Evolutionary conservation across 2,329 filamentous ascomycete genomes (phyloP).

Genomic region (Cladosporium sp.): DNA sequence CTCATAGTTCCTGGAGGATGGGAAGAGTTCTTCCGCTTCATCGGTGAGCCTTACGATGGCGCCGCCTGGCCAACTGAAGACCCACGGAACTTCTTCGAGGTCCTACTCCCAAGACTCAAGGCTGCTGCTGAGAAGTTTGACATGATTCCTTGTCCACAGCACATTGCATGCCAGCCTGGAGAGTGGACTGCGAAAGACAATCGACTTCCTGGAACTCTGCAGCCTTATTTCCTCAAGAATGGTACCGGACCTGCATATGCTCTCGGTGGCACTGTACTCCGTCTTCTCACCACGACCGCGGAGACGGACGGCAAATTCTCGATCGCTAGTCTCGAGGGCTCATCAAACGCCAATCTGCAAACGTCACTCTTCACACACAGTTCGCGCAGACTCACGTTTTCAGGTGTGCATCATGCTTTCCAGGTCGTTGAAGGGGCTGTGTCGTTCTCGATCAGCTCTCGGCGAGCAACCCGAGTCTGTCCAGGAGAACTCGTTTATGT

Average conservation of each 20-base stretch:
- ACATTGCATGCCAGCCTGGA: slow-evolving; percentile 20
- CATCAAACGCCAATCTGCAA: slow-evolving; percentile 31
- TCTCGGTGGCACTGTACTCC: slow-evolving; percentile 42
- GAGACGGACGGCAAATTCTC: slow-evolving; percentile 49
- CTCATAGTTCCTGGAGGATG: slow-evolving; percentile 56
- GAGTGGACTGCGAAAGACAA: slow-evolving; percentile 27
- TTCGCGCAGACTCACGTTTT: slow-evolving; percentile 40
- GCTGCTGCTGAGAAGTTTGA: slow-evolving; percentile 54
- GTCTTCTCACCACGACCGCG: slow-evolving; percentile 47
- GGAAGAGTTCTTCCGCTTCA: slow-evolving; percentile 58
- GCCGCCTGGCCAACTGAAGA: slow-evolving; percentile 47
- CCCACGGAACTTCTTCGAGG: slow-evolving; percentile 47
- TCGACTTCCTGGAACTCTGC: slow-evolving; percentile 34
- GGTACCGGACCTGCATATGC: slow-evolving; percentile 48
- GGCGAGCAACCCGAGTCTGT: slow-evolving; percentile 33
- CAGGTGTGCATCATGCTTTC: slow-evolving; percentile 50
- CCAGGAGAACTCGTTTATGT: slow-evolving; percentile 50
- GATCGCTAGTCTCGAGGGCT: slow-evolving; percentile 51
- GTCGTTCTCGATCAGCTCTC: slow-evolving; percentile 37
- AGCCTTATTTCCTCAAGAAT: slow-evolving; percentile 50
- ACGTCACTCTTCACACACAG: slow-evolving; percentile 30
- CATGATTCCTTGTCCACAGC: slow-evolving; percentile 50
- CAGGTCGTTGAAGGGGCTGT: slow-evolving; percentile 46
- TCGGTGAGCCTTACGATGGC: slow-evolving; percentile 50
- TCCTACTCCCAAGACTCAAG: slow-evolving; percentile 54